phyloP scores from a whole-genome alignment of 169 alveolate species.

The Plasmodium vinckei region DNA sequence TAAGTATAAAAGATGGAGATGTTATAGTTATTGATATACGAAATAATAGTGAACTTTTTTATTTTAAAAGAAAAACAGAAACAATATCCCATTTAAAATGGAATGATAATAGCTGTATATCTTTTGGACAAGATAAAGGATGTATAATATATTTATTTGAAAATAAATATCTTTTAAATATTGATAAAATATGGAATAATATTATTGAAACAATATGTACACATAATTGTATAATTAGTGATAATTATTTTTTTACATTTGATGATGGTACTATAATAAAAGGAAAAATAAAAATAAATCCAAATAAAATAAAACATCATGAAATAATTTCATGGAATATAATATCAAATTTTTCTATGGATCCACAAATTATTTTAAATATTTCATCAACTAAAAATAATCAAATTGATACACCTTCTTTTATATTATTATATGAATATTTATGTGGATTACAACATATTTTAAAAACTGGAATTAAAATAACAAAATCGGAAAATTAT shows the following conservation, averaged over 20 bases:
- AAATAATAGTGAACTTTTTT: conserved; percentile 48
- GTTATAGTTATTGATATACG: conserved; percentile 52
- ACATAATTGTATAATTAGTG: conserved; percentile 33
- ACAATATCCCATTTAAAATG: conserved; percentile 48
- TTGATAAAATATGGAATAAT: conserved; percentile 36
- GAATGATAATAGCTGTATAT: conserved; percentile 38
- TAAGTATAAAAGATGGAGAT: conserved; percentile 58
- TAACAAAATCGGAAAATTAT: conserved; percentile 16
- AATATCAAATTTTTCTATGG: conserved; percentile 23
- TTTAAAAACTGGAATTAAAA: conserved; percentile 31
- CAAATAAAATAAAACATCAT: conserved; percentile 19
- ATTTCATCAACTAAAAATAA: conserved; percentile 32
- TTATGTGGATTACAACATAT: conserved; percentile 45
- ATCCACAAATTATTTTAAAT: conserved; percentile 30
- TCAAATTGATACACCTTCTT: conserved; percentile 11
- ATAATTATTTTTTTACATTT: conserved; percentile 24
- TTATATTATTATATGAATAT: conserved; percentile 53
- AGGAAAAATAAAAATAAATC: conserved; percentile 31
- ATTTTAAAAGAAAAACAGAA: conserved; percentile 63
- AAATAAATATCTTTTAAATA: conserved; percentile 59
- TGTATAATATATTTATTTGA: conserved; percentile 54
- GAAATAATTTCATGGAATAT: conserved; percentile 46
- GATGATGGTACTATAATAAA: conserved; percentile 60
- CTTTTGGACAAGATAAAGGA: conserved; percentile 71
- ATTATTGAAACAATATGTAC: conserved; percentile 23